phyloP scores from a whole-genome alignment of 2,329 filamentous ascomycete species.

The Ophiostoma angusticollis region DNA sequence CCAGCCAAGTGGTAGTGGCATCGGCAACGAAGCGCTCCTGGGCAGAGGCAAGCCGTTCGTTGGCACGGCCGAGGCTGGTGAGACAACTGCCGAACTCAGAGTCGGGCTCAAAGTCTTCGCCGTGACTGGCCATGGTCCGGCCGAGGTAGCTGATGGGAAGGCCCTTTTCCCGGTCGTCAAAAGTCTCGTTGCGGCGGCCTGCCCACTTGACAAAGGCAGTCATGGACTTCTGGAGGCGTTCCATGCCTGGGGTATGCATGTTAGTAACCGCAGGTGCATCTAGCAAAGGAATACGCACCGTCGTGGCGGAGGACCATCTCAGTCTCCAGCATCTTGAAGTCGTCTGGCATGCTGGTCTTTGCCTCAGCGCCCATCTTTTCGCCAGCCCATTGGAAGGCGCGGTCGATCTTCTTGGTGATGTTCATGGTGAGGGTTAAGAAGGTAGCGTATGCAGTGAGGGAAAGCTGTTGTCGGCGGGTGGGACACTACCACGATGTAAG shows the following conservation, averaged over 20 bases:
- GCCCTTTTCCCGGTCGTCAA: constrained; percentile 77
- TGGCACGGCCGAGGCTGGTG: constrained; percentile 66
- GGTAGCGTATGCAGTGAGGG: background rate
- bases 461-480: background rate
- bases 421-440: constrained; percentile 28
- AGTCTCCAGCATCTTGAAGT: constrained; percentile 79
- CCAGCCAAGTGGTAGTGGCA: constrained; percentile 73
- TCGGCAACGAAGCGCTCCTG: constrained; percentile 73
- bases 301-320: constrained; percentile 87
- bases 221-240: constrained; percentile 77
- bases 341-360: constrained; percentile 75
- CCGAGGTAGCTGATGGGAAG: constrained; percentile 70
- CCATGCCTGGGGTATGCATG: constrained; percentile 62
- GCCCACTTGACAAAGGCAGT: constrained; percentile 78
- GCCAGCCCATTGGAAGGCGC: constrained; percentile 94
- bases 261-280: background rate
- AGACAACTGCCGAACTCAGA: constrained; percentile 87
- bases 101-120: constrained; percentile 82
- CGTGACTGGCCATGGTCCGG: constrained; percentile 73
- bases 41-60: constrained; percentile 73
- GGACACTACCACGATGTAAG: background rate
- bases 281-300: constrained; percentile 40
- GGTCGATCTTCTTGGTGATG: constrained; percentile 75
- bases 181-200: constrained; percentile 65
- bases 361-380: constrained; percentile 90